Percentiles rank a stretch among this genome's conserved stretches.
Evolutionary conservation across 1,139 yeast species (phyloP).

Genomic region (Taiozyma sp.): DNA sequence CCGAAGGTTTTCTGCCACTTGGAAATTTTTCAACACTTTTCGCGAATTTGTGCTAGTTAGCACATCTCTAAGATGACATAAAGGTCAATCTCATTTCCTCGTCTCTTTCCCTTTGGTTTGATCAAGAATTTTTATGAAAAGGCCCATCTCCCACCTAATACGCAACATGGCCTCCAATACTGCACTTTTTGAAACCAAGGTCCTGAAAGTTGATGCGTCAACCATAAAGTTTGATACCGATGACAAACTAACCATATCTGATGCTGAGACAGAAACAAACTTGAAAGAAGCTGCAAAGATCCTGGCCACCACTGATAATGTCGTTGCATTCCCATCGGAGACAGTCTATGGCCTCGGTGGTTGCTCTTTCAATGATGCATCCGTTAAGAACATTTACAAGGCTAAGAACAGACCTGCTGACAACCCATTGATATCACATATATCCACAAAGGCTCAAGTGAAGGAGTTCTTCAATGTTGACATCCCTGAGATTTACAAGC

Average conservation of each 20-base stretch:
- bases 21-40: too few relatives aligned
- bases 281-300: constrained; percentile 56
- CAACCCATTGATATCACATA: constrained; percentile 88
- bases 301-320: constrained; percentile 45
- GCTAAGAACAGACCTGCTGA: constrained; percentile 96
- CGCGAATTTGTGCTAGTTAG: too few relatives aligned
- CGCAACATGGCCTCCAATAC: constrained; percentile 3
- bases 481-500: constrained; percentile 64
- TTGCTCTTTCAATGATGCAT: constrained; percentile 67
- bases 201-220: constrained; percentile 41
- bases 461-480: constrained; percentile 47
- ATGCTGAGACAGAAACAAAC: constrained; percentile 44
- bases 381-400: constrained; percentile 70
- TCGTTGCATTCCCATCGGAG: constrained; percentile 94
- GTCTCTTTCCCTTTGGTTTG: not conserved
- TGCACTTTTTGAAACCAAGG: constrained; percentile 27
- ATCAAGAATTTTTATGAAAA: not conserved
- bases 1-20: too few relatives aligned
- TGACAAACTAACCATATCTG: constrained; percentile 43
- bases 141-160: not conserved
- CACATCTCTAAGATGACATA: not conserved
- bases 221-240: constrained; percentile 36
- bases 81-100: not conserved
- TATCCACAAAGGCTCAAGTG: constrained; percentile 73
- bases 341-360: constrained; percentile 97